Evolutionary conservation across 306 rosid genomes (phyloP).

Genomic region (Hylodesmum podocarpum): DNA sequence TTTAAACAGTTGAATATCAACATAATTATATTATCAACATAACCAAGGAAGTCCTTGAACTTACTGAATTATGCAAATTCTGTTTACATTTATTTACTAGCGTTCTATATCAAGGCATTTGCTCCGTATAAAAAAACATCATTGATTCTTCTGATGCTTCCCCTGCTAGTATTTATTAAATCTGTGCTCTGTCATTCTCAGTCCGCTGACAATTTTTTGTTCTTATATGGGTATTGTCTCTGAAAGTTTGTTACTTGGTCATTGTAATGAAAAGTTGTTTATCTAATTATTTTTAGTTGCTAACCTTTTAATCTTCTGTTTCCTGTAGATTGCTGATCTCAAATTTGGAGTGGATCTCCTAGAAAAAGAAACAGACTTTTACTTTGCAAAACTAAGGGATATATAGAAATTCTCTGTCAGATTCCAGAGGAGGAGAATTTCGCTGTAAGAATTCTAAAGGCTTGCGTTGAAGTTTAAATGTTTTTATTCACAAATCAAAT

Average conservation of each 20-base stretch:
- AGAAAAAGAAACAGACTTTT: constrained; percentile 89
- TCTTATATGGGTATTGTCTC: background rate
- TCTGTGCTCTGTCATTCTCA: background rate
- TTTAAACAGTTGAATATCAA: background rate
- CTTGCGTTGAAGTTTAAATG: background rate
- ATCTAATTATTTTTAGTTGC: background rate
- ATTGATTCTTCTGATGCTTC: constrained; percentile 5
- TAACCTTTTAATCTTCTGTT: constrained; percentile 7
- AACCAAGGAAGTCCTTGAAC: background rate
- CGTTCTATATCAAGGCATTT: background rate
- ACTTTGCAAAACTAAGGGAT: constrained; percentile 85
- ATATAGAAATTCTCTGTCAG: constrained; percentile 86
- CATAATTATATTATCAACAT: background rate
- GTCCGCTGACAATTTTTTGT: background rate
- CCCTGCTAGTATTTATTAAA: background rate
- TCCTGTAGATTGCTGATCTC: constrained; percentile 65
- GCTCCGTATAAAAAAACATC: background rate
- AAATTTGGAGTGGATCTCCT: constrained; percentile 69
- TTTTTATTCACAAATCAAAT: background rate
- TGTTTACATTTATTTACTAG: background rate
- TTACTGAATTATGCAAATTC: constrained; percentile 1
- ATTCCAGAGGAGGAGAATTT: constrained; percentile 55
- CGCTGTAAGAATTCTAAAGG: constrained; percentile 54
- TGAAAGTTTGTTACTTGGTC: constrained; percentile 11
- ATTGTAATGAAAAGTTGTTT: background rate